Conservation (phyloP, 1,284 basidiomycete genomes). For the Cronartium quercuum region DNA sequence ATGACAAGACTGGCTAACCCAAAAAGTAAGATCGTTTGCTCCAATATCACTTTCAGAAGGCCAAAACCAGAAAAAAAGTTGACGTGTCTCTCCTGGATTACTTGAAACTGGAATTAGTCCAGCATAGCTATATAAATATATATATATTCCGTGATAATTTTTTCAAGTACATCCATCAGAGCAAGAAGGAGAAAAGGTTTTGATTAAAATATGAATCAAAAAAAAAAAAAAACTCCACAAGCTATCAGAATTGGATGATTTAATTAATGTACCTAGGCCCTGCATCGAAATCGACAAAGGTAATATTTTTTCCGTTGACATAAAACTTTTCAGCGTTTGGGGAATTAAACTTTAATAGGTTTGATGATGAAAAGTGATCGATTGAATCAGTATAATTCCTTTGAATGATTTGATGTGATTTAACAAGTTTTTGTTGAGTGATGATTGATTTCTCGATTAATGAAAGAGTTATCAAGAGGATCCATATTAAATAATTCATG, state of each 20-base stretch:
- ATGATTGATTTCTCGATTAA: no score
- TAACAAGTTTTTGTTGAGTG: no score
- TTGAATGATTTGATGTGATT: no score
- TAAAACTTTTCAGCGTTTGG: constrained; percentile 14
- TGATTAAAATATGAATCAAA: not conserved
- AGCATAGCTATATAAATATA: constrained; percentile 15
- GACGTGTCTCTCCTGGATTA: constrained; percentile 12
- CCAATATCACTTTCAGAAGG: not conserved
- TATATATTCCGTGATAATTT: not conserved
- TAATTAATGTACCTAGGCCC: constrained; percentile 20
- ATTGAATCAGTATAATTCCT: no score
- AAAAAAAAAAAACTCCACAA: no score
- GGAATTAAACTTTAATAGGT: constrained; percentile 14
- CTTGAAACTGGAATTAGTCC: constrained; percentile 19
- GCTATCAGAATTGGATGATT: not conserved
- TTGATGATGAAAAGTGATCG: constrained; percentile 1
- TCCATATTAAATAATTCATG: no score
- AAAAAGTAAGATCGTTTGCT: constrained; percentile 23
- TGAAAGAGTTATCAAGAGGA: no score
- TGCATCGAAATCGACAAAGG: constrained; percentile 35
- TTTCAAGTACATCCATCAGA: not conserved
- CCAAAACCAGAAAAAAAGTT: constrained; percentile 39
- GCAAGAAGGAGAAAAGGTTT: not conserved
- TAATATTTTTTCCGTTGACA: constrained; percentile 19
- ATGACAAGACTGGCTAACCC: not conserved